Percentiles rank a stretch among this genome's conserved stretches.
phyloP scores from a whole-genome alignment of 2,329 filamentous ascomycete genomes.

The Dactylonectria macrodidyma region DNA sequence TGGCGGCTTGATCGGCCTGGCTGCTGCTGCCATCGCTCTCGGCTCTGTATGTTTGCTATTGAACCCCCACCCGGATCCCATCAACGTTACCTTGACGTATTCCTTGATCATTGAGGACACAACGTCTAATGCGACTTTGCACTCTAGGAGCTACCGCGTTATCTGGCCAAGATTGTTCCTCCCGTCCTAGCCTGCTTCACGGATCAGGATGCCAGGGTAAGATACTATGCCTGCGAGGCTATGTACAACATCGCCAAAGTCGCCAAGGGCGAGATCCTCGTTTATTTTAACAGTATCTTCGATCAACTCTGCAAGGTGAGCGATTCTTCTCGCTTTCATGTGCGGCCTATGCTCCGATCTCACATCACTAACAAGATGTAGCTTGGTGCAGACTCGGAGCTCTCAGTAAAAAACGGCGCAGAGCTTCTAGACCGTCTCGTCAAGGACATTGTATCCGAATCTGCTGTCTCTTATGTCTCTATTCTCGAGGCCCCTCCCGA shows the following conservation, averaged over 20 bases:
- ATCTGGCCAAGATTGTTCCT: conserved; percentile 93
- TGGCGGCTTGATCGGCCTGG: conserved; percentile 94
- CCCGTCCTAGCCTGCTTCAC: conserved; percentile 97
- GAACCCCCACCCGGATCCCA: not conserved
- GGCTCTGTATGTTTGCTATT: conserved; percentile 78
- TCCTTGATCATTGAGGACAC: no score
- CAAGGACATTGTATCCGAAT: conserved; percentile 97
- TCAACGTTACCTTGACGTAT: not conserved
- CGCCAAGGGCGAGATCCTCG: conserved; percentile 95
- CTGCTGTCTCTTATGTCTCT: conserved; percentile 94
- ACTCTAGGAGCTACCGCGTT: conserved; percentile 86
- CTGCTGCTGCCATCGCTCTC: conserved; percentile 94
- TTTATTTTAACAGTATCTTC: conserved; percentile 99
- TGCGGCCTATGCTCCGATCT: not conserved
- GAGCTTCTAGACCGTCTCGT: conserved; percentile 94
- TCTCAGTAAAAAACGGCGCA: conserved; percentile 98
- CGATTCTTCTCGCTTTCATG: not conserved
- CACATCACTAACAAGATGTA: conserved; percentile 54
- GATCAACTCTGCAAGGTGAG: conserved; percentile 94
- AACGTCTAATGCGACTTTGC: conserved; percentile 22
- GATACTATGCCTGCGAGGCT: conserved; percentile 98
- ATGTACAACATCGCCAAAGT: conserved; percentile 99
- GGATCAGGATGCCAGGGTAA: conserved; percentile 96
- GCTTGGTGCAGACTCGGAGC: conserved; percentile 95
- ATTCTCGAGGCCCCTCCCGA: conserved; percentile 76